Evolutionary conservation across 768 basidiomycete genomes (phyloP).

Genomic region (Ramaria rubella): DNA sequence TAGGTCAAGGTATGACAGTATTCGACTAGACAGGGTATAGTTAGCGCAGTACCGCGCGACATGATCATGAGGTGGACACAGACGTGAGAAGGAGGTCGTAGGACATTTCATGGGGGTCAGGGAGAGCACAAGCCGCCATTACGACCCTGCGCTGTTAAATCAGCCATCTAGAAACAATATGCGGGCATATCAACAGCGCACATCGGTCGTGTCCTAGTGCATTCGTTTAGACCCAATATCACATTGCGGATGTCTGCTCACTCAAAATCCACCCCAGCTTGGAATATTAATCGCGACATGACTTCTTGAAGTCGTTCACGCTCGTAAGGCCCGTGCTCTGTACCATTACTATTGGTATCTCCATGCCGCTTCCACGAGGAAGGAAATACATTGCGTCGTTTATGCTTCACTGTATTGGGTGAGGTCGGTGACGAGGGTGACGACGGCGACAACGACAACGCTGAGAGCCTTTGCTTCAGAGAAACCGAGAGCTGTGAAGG

Average conservation of each 20-base stretch:
- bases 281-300: slow-evolving; percentile 70
- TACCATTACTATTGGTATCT: neutral
- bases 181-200: slow-evolving; percentile 31
- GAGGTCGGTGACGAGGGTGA: slow-evolving; percentile 10
- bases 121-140: slow-evolving; percentile 73
- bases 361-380: slow-evolving; percentile 14
- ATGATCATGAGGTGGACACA: slow-evolving; percentile 21
- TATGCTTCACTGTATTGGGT: slow-evolving; percentile 44
- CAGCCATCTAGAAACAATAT: slow-evolving; percentile 1
- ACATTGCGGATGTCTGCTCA: no score
- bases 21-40: slow-evolving; percentile 43
- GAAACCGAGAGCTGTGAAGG: slow-evolving; percentile 10
- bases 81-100: slow-evolving; percentile 75
- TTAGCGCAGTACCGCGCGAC: neutral
- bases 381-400: slow-evolving; percentile 27
- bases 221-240: slow-evolving; percentile 4
- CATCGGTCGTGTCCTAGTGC: slow-evolving; percentile 76
- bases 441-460: slow-evolving; percentile 13
- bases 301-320: slow-evolving; percentile 53
- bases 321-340: slow-evolving; percentile 20
- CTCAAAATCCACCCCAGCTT: slow-evolving; percentile 89
- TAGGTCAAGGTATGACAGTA: slow-evolving; percentile 71
- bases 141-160: slow-evolving; percentile 55
- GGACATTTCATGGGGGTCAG: slow-evolving; percentile 67
- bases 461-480: slow-evolving; percentile 19